phyloP scores from a whole-genome alignment of 176 grass and related monocot genomes.

The Eragrostis curvula region DNA sequence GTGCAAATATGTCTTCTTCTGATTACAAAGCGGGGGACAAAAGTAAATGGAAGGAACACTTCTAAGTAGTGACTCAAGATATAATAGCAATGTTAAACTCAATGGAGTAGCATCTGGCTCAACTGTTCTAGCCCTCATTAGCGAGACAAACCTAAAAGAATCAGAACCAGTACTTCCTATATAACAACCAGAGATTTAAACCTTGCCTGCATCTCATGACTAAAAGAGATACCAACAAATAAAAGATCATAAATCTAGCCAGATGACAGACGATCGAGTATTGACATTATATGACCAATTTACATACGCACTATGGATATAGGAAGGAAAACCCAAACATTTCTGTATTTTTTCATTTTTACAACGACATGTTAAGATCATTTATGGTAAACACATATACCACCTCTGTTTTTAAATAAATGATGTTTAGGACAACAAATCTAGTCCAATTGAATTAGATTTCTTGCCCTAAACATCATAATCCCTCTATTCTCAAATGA shows the following conservation, averaged over 20 bases:
- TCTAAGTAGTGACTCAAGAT: background rate
- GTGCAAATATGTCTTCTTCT: constrained; percentile 85
- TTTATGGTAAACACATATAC: background rate
- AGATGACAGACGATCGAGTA: background rate
- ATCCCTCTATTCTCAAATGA: too few relatives aligned
- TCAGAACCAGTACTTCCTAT: constrained; percentile 15
- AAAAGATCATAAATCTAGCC: background rate
- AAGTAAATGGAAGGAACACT: constrained; percentile 23
- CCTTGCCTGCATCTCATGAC: background rate
- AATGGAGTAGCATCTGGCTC: constrained; percentile 1
- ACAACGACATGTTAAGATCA: background rate
- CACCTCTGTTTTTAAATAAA: too few relatives aligned
- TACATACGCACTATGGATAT: background rate
- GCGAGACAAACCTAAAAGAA: background rate
- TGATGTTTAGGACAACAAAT: too few relatives aligned
- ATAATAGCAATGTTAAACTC: constrained; percentile 5
- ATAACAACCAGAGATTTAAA: constrained; percentile 9
- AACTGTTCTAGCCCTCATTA: background rate
- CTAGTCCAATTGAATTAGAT: too few relatives aligned
- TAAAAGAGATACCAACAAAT: background rate
- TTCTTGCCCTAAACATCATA: too few relatives aligned
- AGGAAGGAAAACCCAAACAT: constrained; percentile 11
- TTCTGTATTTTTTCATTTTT: background rate
- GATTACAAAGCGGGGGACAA: constrained; percentile 34
- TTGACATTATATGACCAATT: background rate